Evolutionary conservation across 2,329 filamentous ascomycete genomes (phyloP).

Genomic region (Pseudogymnoascus sp.): DNA sequence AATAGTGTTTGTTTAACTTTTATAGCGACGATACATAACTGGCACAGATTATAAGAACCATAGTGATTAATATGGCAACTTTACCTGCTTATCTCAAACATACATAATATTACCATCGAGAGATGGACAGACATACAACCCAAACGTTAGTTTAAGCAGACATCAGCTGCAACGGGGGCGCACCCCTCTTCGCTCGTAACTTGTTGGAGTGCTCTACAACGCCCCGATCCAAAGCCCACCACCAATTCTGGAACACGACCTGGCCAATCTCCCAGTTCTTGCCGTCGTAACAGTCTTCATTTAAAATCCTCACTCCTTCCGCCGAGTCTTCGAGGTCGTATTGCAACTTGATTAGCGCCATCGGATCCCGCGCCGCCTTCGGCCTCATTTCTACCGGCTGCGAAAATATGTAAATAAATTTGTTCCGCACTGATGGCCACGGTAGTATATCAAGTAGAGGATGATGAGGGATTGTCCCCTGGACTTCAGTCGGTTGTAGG

Average conservation of each 20-base stretch:
- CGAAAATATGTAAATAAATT: slow-evolving; percentile 18
- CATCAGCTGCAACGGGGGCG: slow-evolving; percentile 3
- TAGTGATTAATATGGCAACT: background rate
- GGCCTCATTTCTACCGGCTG: slow-evolving; percentile 18
- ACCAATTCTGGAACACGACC: slow-evolving; percentile 18
- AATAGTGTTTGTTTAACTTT: background rate
- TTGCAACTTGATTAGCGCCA: slow-evolving; percentile 17
- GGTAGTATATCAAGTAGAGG: slow-evolving; percentile 18
- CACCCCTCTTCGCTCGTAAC: slow-evolving; percentile 16
- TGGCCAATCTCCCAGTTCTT: slow-evolving; percentile 20
- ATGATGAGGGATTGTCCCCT: slow-evolving; percentile 17
- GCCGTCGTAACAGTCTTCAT: slow-evolving; percentile 14
- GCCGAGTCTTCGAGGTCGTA: slow-evolving; percentile 18
- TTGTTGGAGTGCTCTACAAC: slow-evolving; percentile 18
- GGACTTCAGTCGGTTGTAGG: slow-evolving; percentile 17
- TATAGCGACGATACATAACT: no score
- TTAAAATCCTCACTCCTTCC: slow-evolving; percentile 18
- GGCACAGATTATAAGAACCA: background rate
- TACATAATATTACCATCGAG: background rate
- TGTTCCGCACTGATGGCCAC: slow-evolving; percentile 20
- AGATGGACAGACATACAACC: background rate
- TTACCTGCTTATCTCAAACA: background rate
- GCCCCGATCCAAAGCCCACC: slow-evolving; percentile 18
- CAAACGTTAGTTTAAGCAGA: background rate
- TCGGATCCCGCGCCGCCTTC: slow-evolving; percentile 14